These are phyloP conservation scores for Mortierella sp. DNA, from an alignment of 371 early-diverging fungal species.

Conservation along the genomic window DNA sequence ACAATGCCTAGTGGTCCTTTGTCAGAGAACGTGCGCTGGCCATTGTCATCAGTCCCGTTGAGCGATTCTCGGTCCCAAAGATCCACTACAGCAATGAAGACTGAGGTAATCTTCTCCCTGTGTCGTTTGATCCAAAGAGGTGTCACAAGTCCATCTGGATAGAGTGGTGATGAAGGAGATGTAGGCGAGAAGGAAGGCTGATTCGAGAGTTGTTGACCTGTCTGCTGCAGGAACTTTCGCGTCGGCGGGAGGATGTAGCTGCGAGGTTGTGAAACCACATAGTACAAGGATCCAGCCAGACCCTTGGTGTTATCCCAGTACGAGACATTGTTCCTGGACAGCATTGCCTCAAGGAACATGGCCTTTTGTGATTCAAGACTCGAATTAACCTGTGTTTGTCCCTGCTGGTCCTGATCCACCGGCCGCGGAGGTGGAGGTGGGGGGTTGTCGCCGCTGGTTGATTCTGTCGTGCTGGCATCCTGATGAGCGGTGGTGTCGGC, in stretches of 20 bases:
- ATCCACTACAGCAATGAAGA: slow-evolving; percentile 76
- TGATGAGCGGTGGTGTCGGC: slow-evolving; percentile 44
- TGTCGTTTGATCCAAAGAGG: slow-evolving; percentile 79
- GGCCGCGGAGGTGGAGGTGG: slow-evolving; percentile 36
- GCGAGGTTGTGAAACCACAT: slow-evolving; percentile 51
- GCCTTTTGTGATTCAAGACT: slow-evolving; percentile 40
- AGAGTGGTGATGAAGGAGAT: slow-evolving; percentile 72
- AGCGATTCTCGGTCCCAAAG: slow-evolving; percentile 65
- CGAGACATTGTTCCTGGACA: slow-evolving; percentile 55
- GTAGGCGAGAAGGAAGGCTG: slow-evolving; percentile 76
- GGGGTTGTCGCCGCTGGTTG: slow-evolving; percentile 13
- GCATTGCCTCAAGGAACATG: slow-evolving; percentile 39
- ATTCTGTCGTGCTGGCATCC: slow-evolving; percentile 1
- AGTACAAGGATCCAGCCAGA: slow-evolving; percentile 53
- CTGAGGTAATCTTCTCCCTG: slow-evolving; percentile 67
- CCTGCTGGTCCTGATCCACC: slow-evolving; percentile 7
- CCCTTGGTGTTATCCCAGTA: slow-evolving; percentile 54
- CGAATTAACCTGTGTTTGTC: slow-evolving; percentile 2
- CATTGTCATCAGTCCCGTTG: slow-evolving; percentile 15
- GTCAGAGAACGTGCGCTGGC: slow-evolving; percentile 50
- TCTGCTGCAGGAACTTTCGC: slow-evolving; percentile 47
- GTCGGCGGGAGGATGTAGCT: slow-evolving; percentile 54
- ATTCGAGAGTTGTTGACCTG: slow-evolving; percentile 55
- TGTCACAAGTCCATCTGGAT: slow-evolving; percentile 86
- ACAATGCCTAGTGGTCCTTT: slow-evolving; percentile 70